phyloP scores from a whole-genome alignment of 768 basidiomycete species.

The Termitomyces sp. region DNA sequence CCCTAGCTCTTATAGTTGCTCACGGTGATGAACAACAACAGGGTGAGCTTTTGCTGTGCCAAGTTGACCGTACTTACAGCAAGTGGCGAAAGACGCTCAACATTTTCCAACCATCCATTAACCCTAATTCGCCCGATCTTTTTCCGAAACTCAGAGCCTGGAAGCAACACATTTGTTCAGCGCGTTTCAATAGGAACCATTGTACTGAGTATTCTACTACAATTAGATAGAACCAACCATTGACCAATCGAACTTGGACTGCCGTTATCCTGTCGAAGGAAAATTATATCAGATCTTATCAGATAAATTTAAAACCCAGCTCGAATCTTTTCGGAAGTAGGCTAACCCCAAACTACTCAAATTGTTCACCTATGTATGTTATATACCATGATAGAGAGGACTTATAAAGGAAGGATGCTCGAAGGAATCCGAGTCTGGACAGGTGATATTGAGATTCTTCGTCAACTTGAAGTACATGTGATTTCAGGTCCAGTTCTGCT shows the following conservation, averaged over 20 bases:
- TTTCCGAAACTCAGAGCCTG: neutral
- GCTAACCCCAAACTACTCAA: too few species aligned
- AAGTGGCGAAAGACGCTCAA: constrained; percentile 15
- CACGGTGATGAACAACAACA: neutral
- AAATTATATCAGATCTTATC: neutral
- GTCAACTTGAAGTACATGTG: too few species aligned
- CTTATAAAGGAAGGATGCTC: too few species aligned
- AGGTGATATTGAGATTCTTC: too few species aligned
- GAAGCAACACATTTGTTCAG: neutral
- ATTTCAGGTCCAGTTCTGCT: neutral
- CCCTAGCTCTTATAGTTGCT: neutral
- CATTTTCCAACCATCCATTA: neutral
- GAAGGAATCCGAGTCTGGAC: too few species aligned
- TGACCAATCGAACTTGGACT: neutral
- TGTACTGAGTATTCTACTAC: too few species aligned
- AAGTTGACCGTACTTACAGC: too few species aligned
- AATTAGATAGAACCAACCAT: neutral
- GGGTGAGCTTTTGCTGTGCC: constrained; percentile 4
- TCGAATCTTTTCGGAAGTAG: too few species aligned
- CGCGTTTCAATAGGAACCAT: neutral
- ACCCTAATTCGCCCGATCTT: constrained; percentile 2
- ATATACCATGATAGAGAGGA: too few species aligned
- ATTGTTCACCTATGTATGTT: too few species aligned
- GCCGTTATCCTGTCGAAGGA: neutral
- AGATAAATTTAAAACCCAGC: too few species aligned